Conservation (phyloP, 768 basidiomycete species). For the Hydnomerulius pinastri region DNA sequence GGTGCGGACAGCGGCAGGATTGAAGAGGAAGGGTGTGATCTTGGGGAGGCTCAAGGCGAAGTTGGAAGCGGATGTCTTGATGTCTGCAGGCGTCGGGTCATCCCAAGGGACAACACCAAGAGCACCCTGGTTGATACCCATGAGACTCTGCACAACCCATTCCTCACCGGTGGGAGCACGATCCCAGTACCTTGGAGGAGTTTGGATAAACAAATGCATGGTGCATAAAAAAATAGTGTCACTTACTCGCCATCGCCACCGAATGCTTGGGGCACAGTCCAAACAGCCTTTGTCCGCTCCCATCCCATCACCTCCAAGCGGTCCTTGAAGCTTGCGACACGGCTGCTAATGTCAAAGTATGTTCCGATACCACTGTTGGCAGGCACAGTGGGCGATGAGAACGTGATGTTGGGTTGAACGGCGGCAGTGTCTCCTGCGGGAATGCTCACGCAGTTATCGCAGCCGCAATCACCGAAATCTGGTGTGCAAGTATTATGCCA, state of each 20-base stretch:
- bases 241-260: slow-evolving; percentile 43
- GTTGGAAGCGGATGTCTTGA: slow-evolving; percentile 52
- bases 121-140: slow-evolving; percentile 73
- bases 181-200: slow-evolving; percentile 54
- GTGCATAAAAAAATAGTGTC: slow-evolving; percentile 9
- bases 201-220: slow-evolving; percentile 23
- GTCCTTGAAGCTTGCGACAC: slow-evolving; percentile 66
- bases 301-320: slow-evolving; percentile 65
- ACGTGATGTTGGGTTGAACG: slow-evolving; percentile 28
- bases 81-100: slow-evolving; percentile 54
- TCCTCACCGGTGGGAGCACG: slow-evolving; percentile 68
- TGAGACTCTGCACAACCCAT: slow-evolving; percentile 62
- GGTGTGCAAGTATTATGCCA: slow-evolving; percentile 66
- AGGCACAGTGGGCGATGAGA: slow-evolving; percentile 19
- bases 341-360: slow-evolving; percentile 66
- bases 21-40: slow-evolving; percentile 50
- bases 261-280: slow-evolving; percentile 83
- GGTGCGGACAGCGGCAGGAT: slow-evolving; percentile 39
- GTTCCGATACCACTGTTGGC: slow-evolving; percentile 32
- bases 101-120: slow-evolving; percentile 53
- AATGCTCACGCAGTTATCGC: slow-evolving; percentile 54
- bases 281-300: slow-evolving; percentile 68
- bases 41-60: slow-evolving; percentile 47
- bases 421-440: slow-evolving; percentile 41
- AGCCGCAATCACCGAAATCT: slow-evolving; percentile 76